Evolutionary conservation across 164 flowering plant species (phyloP), one percentile per base, ranked within the genome.

Genomic region (Vitis rotundifolia): DNA sequence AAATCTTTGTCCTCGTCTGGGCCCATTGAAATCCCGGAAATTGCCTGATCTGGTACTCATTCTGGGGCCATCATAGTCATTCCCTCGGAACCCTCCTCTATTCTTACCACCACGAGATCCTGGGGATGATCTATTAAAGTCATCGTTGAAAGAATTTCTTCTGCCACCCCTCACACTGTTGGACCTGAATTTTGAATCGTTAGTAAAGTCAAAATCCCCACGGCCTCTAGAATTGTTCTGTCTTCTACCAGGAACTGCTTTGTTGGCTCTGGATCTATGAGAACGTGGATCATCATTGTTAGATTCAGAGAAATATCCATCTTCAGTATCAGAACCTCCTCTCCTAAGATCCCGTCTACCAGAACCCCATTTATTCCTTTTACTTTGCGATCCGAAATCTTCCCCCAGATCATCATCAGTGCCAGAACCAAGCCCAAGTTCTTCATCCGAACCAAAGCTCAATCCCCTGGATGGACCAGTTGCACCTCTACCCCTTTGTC

Each of bases 371-470:
- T 49, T 77, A 47, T 72, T 67, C 50, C 76, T 66, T 71, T 69
- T 76, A 54, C 67, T 66, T 22, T 44, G 71, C 16, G 80, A 67
- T 49, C 75, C 71, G 15, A 71, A 75, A 58, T 63, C 75, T 50
- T 72, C 66, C 9, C 74, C 80, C 48, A 57, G 55, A 57, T 75
- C 80, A 68, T 80, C 79, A 66, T 78, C 81, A 54, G 81, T 37
- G 44, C 7, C 85, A 54, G 82, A 83, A 75, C 66, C 70, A 65
- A 75, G 61, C 14, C 68, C 81, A 73, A 51, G 44, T 26, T 85
- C 88, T 69, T 82, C 83, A 59, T 87, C 89, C 53, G 89, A 87
- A 60, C 76, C 90, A 75, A 77, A 88, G 70, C 79, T 81, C 65
- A 74, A 75, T 62, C 80, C 74, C 71, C 72, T 79, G 19, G 75